Percentiles rank a stretch among this genome's conserved stretches.
Evolutionary conservation across 192 early-diverging fungal genomes (phyloP).

Genomic region (Dissophora ornata): DNA sequence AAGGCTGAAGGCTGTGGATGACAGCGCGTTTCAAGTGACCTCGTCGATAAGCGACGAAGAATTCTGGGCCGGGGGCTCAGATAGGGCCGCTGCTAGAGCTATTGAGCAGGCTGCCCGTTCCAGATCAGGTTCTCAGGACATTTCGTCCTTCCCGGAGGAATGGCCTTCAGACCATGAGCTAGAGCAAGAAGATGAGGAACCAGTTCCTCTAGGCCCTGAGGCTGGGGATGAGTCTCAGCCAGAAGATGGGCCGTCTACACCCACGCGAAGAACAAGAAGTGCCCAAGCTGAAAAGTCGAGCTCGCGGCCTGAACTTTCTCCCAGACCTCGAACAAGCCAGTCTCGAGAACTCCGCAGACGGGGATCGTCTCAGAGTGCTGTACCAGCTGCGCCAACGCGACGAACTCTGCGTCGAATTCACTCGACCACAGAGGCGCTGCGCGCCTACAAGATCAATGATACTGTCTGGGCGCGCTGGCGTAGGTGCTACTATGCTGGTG

Average conservation of each 20-base stretch:
- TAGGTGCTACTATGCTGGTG: slow-evolving; percentile 26
- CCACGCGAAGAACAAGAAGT: neutral
- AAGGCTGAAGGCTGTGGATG: neutral
- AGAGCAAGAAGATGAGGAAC: slow-evolving; percentile 12
- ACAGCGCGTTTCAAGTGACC: slow-evolving; percentile 1
- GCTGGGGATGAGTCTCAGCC: neutral
- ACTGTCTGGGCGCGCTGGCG: slow-evolving; percentile 43
- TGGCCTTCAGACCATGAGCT: neutral
- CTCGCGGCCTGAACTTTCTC: neutral
- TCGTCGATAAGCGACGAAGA: slow-evolving; percentile 30
- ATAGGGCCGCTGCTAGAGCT: neutral
- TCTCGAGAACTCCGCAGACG: slow-evolving; percentile 9
- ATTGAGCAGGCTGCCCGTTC: neutral
- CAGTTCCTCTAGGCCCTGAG: neutral
- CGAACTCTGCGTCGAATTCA: slow-evolving; percentile 13
- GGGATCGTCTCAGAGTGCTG: neutral
- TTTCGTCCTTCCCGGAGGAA: slow-evolving; percentile 23
- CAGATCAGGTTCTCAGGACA: slow-evolving; percentile 26
- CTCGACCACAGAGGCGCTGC: slow-evolving; percentile 15
- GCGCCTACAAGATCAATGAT: slow-evolving; percentile 16
- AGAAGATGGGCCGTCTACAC: neutral
- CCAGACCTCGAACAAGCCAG: slow-evolving; percentile 9
- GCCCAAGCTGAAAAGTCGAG: neutral
- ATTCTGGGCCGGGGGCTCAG: slow-evolving; percentile 28
- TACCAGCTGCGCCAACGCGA: slow-evolving; percentile 7